Base-by-base conservation (phyloP, 257 asterid genomes). In the Thymus mandschuricus region DNA sequence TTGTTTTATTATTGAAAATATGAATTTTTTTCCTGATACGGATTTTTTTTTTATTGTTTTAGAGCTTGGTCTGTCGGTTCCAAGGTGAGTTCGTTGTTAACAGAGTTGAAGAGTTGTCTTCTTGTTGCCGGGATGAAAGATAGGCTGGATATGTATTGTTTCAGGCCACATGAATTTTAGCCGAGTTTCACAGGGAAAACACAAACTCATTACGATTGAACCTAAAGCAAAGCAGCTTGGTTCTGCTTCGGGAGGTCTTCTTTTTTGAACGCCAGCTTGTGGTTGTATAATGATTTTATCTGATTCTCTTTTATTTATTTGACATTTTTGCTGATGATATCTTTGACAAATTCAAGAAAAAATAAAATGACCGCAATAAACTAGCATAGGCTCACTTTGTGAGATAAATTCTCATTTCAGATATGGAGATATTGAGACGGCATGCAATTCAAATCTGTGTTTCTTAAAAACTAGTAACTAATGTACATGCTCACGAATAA, bases 11-110 rank as follows among this genome's bases (percentile, higher is more conserved):
- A 3, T 35, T 51, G 48, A n/a, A 27, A 28, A 38, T 27, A 46
- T 55, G 45, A 40, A 15, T 60, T 27, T 72, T 70, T 79, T 70
- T 74, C 91, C 91, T 90, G 81, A 90, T 83, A 50, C 45, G 1
- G 11, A 31, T 55, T 80, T 70, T 44, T 48, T 77, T 63, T 75
- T 83, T 78, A 80, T 84, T 77, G 75, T 72, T 75, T 67, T 84
- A 92, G 98, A 90, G 96, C 79, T 90, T 71, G 96, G 98, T 64
- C 76, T 81, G 51, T 92, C 98, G 1, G 95, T 87, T 50, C 97
- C 98, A 45, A 92, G 97, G 97, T 90, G 97, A 92, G 72, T 56
- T 73, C 45, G 71, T 46, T 81, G 75, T 44, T 81, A 54, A 83
- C 84, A 68, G 89, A 75, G 64, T 52, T 49, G 71, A 60, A 40